Evolutionary conservation across 2,329 filamentous ascomycete genomes (phyloP).

Genomic region (Colletotrichum tofieldiae): DNA sequence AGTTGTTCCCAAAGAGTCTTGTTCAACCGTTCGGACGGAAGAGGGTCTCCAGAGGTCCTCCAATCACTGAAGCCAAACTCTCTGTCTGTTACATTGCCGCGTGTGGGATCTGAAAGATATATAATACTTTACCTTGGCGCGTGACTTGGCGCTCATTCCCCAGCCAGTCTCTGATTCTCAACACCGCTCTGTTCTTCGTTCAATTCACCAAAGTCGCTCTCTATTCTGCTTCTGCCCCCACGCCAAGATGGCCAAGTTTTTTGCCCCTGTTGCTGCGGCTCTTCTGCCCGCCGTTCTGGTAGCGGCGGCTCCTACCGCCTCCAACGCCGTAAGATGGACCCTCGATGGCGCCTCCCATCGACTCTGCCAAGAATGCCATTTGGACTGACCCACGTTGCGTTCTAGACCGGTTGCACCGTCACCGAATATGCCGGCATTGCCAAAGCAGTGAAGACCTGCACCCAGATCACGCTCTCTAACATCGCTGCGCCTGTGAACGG

Average conservation of each 20-base stretch:
- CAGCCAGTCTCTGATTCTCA: slow-evolving; percentile 22
- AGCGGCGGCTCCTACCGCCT: slow-evolving; percentile 19
- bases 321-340: slow-evolving; percentile 25
- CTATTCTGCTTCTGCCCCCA: background rate
- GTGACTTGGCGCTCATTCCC: slow-evolving; percentile 7
- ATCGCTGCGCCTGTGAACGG: slow-evolving; percentile 31
- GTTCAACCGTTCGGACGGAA: slow-evolving; percentile 29
- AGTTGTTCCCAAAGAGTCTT: slow-evolving; percentile 23
- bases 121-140: slow-evolving; percentile 32
- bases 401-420: slow-evolving; percentile 27
- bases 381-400: slow-evolving; percentile 11
- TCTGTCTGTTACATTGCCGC: slow-evolving; percentile 7
- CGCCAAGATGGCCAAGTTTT: slow-evolving; percentile 38
- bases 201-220: slow-evolving; percentile 7
- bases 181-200: slow-evolving; percentile 24
- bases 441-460: slow-evolving; percentile 32
- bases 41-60: slow-evolving; percentile 23
- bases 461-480: slow-evolving; percentile 36
- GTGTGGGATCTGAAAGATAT: slow-evolving; percentile 30
- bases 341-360: background rate
- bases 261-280: slow-evolving; percentile 28
- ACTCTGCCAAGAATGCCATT: background rate
- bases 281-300: slow-evolving; percentile 33
- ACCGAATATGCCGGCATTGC: slow-evolving; percentile 32
- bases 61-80: slow-evolving; percentile 20